Evolutionary conservation across 1,284 basidiomycete species (phyloP).

Genomic region (Heimioporus retisporus): DNA sequence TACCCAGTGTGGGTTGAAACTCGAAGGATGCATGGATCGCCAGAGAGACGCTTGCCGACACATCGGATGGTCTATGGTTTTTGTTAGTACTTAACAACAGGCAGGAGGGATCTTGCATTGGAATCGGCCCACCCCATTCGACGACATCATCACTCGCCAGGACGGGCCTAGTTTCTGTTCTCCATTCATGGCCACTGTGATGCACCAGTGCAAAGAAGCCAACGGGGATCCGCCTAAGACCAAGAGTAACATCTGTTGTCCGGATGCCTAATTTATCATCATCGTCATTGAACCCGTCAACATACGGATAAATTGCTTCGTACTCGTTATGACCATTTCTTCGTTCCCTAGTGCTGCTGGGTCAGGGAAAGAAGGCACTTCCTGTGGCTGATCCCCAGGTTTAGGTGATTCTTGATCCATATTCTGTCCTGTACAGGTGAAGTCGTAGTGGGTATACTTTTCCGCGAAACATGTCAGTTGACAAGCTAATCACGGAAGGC

Average conservation of each 20-base stretch:
- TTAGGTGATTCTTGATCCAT: too few species aligned
- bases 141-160: conserved; percentile 1
- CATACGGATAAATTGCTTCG: too few species aligned
- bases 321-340: too few species aligned
- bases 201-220: conserved; percentile 7
- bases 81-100: neutral
- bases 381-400: too few species aligned
- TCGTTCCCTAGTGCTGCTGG: too few species aligned
- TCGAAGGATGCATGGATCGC: conserved; percentile 8
- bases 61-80: conserved; percentile 3
- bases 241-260: neutral
- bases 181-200: neutral
- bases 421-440: too few species aligned
- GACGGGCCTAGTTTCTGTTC: neutral
- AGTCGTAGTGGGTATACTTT: too few species aligned
- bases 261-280: conserved; percentile 16
- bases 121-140: conserved; percentile 13
- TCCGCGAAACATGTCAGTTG: too few species aligned
- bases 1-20: neutral
- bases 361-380: too few species aligned
- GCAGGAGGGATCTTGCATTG: conserved; percentile 7
- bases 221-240: conserved; percentile 6
- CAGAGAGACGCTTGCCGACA: conserved; percentile 1
- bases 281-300: too few species aligned
- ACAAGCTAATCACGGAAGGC: too few species aligned